These are phyloP conservation scores for Cladorrhinum sp. DNA, from an alignment of 2,329 filamentous ascomycete species.

Conservation along the genomic window DNA sequence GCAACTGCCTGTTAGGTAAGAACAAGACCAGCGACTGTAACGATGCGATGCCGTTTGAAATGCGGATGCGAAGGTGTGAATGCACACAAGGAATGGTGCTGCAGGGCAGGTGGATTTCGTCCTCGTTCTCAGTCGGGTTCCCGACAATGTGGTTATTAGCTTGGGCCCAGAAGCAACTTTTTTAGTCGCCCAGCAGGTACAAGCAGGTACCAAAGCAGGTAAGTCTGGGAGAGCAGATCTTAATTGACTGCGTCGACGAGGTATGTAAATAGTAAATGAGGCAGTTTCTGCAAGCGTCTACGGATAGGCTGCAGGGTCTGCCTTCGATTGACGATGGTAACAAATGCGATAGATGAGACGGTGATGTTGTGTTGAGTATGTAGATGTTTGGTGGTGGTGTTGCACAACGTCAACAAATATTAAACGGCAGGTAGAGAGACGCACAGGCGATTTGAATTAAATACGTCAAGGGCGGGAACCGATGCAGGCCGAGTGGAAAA, in stretches of 20 bases:
- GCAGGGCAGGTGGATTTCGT: conserved; percentile 1
- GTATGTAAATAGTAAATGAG: background rate
- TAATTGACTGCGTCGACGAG: background rate
- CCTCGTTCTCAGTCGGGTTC: background rate
- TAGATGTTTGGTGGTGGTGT: conserved; percentile 11
- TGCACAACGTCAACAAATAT: conserved; percentile 13
- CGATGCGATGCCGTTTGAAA: conserved; percentile 38
- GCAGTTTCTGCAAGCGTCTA: background rate
- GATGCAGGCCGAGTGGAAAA: conserved; percentile 16
- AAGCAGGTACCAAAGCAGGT: background rate
- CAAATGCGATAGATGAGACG: background rate
- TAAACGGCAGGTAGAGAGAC: conserved; percentile 13
- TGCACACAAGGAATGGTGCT: conserved; percentile 11
- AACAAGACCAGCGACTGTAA: conserved; percentile 32
- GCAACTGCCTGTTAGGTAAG: conserved; percentile 45
- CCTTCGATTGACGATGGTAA: background rate
- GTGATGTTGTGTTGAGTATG: background rate
- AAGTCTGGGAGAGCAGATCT: background rate
- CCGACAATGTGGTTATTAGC: conserved; percentile 11
- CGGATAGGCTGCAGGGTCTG: background rate
- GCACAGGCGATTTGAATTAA: conserved; percentile 8
- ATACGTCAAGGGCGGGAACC: conserved; percentile 14
- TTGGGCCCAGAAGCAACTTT: background rate
- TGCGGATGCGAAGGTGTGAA: background rate
- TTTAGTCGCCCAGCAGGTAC: background rate